Conservation (phyloP, 1,284 basidiomycete genomes). For the Psilocybe mexicana region DNA sequence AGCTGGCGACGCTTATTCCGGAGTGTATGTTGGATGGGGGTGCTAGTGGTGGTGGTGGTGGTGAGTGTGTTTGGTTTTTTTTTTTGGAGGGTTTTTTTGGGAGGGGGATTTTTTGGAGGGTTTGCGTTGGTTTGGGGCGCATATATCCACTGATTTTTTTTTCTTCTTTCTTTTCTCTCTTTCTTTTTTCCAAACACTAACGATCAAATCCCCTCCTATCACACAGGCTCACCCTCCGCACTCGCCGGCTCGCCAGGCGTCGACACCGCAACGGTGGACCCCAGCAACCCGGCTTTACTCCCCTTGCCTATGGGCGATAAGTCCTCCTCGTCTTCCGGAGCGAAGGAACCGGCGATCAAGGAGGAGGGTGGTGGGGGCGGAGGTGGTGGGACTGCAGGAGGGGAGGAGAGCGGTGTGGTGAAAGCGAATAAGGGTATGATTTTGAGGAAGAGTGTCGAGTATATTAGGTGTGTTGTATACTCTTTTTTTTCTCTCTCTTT, state of each 20-base stretch:
- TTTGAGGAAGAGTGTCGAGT: conserved; percentile 84
- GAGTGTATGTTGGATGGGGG: conserved; percentile 75
- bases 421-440: conserved; percentile 94
- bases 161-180: too few relatives aligned
- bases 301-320: conserved; percentile 12
- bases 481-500: too few relatives aligned
- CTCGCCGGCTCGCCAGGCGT: conserved; percentile 13
- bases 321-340: neutral
- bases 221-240: conserved; percentile 12
- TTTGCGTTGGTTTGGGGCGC: neutral
- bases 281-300: conserved; percentile 6
- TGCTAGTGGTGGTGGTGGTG: conserved; percentile 33
- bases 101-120: neutral
- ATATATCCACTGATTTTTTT: neutral
- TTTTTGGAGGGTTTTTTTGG: conserved; percentile 9
- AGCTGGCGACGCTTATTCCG: conserved; percentile 86
- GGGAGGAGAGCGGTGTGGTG: conserved; percentile 42
- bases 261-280: neutral
- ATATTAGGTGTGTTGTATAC: conserved; percentile 77
- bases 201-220: too few relatives aligned
- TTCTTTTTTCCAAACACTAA: too few relatives aligned
- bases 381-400: conserved; percentile 28
- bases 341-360: conserved; percentile 12
- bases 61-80: conserved; percentile 15
- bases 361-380: conserved; percentile 28